Conservation (phyloP, 179 eudicot genomes). For the Corrigiola litoralis region DNA sequence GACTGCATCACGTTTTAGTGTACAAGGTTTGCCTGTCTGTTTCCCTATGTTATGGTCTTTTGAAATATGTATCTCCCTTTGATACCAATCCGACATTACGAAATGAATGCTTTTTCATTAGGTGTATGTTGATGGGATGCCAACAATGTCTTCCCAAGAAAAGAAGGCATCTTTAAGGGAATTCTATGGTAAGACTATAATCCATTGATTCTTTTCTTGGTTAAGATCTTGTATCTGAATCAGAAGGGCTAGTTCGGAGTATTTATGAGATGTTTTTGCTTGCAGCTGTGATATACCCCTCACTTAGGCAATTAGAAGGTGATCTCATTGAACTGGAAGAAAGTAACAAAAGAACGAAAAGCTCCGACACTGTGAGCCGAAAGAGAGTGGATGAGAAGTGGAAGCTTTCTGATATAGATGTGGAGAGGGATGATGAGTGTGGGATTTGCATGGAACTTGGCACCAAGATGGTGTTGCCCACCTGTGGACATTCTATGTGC, state of each 20-base stretch:
- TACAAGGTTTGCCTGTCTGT: conserved; percentile 38
- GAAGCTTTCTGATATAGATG: conserved; percentile 25
- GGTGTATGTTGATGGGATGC: conserved; percentile 76
- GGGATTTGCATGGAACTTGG: conserved; percentile 80
- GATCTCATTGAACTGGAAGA: conserved; percentile 36
- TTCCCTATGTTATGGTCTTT: not conserved
- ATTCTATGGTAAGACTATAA: conserved; percentile 56
- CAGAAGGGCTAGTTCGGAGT: not conserved
- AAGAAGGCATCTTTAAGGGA: conserved; percentile 69
- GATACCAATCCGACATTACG: not conserved
- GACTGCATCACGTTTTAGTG: conserved; percentile 68
- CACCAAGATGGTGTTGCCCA: conserved; percentile 65
- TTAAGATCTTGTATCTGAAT: not conserved
- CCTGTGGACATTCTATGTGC: conserved; percentile 87
- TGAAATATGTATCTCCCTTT: not conserved
- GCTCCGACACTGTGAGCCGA: conserved; percentile 15
- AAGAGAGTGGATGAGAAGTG: conserved; percentile 35
- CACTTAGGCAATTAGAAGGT: conserved; percentile 65
- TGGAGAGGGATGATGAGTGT: conserved; percentile 68
- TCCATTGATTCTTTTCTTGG: not conserved
- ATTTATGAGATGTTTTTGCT: not conserved
- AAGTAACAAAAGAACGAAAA: conserved; percentile 20
- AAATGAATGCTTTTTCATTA: conserved; percentile 15
- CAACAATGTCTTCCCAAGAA: conserved; percentile 60
- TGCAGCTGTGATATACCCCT: conserved; percentile 82